Evolutionary conservation across 2,329 filamentous ascomycete species (phyloP), one percentile per base, ranked within the genome.

Genomic region (Blastomyces silverae): DNA sequence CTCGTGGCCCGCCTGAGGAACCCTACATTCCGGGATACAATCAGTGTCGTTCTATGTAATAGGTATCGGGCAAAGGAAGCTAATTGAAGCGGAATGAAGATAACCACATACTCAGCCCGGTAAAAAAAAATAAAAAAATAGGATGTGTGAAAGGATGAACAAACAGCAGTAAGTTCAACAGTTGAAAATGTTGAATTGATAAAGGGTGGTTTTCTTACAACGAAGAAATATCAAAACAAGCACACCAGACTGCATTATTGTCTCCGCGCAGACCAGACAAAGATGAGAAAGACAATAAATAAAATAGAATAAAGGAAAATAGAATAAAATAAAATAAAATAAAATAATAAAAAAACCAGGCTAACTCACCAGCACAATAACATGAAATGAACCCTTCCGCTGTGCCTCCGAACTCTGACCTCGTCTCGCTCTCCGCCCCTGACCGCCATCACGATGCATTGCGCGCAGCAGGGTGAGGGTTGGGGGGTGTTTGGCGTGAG

Each of bases 1-100:
- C 94, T 71, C 86, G 84, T 42, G 94, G 94, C 62, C 94, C 94
- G 65, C 94, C 94, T 61, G 91, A 91, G 57, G 91, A 87, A 68
- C 94, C 94, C 92, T 96, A 44, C 13, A 73, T 68, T 57, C 59
- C 66, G 53, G 17, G 66, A 71, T 78, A 68, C 77, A 74, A 67
- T 70, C 64, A 53, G 65, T 39, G 42, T 65, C 28, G 20, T 50
- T 22, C 31, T 20, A 44, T 60, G 25, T 60, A 20, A 31, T 25
- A 44, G 48, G 37, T 3, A 15, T 39, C 34, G 13, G 34, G 17
- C 17, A 48, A 39, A 15, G 22, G 10, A 31, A 39, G 48, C 48
- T 55, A 55, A 17, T 56, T 46, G 31, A 37, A 20, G 31, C 10
- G n/a, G 20, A 57, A 39, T 57, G 7, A 11, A 39, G 37, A 20